A percentile compares a stretch with the other conserved stretches of the same genome.
phyloP scores from a whole-genome alignment of 495 filamentous ascomycete species.

The Penicillium silybi region DNA sequence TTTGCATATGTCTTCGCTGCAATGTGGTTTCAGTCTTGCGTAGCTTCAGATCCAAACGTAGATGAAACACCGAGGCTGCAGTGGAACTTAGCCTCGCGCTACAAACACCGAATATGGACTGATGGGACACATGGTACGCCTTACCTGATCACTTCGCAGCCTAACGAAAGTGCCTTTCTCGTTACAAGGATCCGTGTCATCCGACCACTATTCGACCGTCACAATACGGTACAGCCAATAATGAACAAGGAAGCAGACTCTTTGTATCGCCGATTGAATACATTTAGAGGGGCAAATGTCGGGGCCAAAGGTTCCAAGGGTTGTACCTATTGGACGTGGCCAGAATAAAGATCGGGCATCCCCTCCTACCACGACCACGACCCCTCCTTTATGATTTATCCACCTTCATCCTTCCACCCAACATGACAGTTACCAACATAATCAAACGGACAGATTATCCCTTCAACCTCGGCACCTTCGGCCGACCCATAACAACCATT shows the following conservation, averaged over 20 bases:
- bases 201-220: neutral
- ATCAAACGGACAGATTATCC: conserved; percentile 11
- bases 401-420: neutral
- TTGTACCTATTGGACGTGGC: too few relatives aligned
- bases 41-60: neutral
- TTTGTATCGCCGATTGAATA: too few relatives aligned
- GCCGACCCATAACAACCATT: conserved; percentile 17
- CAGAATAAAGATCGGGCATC: neutral
- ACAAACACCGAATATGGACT: neutral
- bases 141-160: neutral
- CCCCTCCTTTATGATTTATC: conserved; percentile 1
- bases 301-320: too few relatives aligned
- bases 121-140: neutral
- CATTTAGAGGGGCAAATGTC: too few relatives aligned
- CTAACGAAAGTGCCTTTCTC: too few relatives aligned
- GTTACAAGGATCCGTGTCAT: neutral
- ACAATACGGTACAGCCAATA: neutral
- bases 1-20: conserved; percentile 6
- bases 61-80: neutral
- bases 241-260: too few relatives aligned
- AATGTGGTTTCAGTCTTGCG: neutral
- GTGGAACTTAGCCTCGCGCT: neutral
- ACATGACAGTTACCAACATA: conserved; percentile 2
- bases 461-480: conserved; percentile 19
- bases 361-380: neutral